Conservation (phyloP, 768 basidiomycete species). For the Tricholoma flavovirens region DNA sequence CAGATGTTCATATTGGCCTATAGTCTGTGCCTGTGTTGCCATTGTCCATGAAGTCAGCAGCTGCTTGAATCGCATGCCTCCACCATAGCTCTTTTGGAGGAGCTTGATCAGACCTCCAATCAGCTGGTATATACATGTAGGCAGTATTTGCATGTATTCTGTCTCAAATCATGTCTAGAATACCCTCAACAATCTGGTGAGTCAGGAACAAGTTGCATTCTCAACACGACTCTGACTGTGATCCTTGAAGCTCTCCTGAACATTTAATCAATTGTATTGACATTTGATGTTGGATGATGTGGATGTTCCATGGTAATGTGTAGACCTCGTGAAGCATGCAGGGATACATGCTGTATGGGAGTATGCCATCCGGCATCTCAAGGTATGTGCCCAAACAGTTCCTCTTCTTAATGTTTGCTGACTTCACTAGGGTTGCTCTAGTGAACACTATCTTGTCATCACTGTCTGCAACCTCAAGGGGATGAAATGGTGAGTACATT, state of each 20-base stretch:
- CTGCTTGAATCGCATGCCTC: background rate
- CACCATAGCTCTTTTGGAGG: background rate
- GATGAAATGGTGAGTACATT: too few relatives aligned
- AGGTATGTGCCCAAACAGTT: background rate
- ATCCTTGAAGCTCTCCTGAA: background rate
- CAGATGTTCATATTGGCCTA: background rate
- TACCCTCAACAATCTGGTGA: background rate
- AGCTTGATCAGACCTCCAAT: too few relatives aligned
- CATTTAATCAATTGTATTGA: background rate
- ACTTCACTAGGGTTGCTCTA: background rate
- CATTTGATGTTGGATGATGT: background rate
- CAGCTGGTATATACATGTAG: too few relatives aligned
- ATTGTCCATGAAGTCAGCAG: background rate
- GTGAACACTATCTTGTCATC: too few relatives aligned
- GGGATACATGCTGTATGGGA: background rate
- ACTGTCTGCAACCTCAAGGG: too few relatives aligned
- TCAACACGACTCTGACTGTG: too few relatives aligned
- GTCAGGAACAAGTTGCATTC: background rate
- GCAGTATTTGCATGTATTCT: too few relatives aligned
- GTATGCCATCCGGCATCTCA: background rate
- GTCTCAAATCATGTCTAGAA: constrained; percentile 7
- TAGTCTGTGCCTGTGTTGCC: background rate
- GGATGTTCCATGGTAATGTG: too few relatives aligned
- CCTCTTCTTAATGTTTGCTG: background rate
- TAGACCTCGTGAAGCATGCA: constrained; percentile 1